Base-by-base conservation (phyloP, 257 asterid species). In the Ligustrum vulgare region DNA sequence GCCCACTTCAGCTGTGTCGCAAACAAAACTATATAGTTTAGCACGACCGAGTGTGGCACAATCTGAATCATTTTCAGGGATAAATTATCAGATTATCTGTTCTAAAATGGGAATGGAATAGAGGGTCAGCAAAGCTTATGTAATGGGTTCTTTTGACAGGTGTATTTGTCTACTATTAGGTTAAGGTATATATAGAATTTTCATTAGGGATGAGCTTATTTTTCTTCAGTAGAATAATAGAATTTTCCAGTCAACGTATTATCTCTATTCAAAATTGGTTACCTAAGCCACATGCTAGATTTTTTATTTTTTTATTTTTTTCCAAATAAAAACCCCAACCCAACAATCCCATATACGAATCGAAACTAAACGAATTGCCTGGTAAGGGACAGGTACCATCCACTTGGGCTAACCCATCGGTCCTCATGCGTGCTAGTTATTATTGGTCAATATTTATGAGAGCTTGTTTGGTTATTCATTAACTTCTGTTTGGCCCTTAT, bases 1-100 rank as follows among this genome's bases (percentile, higher is more conserved):
- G 81, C 73, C 67, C 73, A 47, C 36, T 34, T 71, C 20, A 66
- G 60, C 60, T 49, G 60, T 49, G 60, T 49, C 0, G 60, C 60
- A 18, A 49, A 2, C 8, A 49, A 49, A 49, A 49, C 0, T 49
- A 49, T 49, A 15, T 49, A 49, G 60, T 1, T 49, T 16, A 49
- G 16, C 7, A 49, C 6, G 10, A 49, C 20, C 16, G 60, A 49
- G 16, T 5, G 60, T 49, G 60, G 60, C 23, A 15, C 20, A 49
- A 49, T 49, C 10, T 49, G 60, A 49, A 49, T 49, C 23, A 49
- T 51, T 51, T 18, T 51, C 22, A 18, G 23, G 62, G 62, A 51
- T 0, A 18, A 51, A 16, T 51, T 51, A 51, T 51, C 62, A 6
- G 28, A 51, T 51, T 13, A 6, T 49, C 60, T 49, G 6, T 16